phyloP scores from a whole-genome alignment of 148 eudicot species.

The Amaranthus palmeri region DNA sequence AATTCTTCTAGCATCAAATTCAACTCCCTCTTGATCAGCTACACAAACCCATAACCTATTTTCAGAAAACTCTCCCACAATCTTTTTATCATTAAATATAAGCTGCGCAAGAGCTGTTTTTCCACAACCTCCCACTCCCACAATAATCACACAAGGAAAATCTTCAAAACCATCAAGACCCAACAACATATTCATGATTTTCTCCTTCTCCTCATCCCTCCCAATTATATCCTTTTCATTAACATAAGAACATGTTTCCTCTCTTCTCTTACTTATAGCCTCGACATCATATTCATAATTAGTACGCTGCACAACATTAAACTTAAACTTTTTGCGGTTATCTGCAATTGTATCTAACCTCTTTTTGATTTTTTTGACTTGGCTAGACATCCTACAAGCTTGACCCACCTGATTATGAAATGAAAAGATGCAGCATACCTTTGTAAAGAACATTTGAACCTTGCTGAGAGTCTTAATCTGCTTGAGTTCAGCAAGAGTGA shows the following conservation, averaged over 20 bases:
- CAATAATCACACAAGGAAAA: background rate
- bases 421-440: constrained; percentile 10
- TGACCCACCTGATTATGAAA: background rate
- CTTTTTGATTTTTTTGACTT: background rate
- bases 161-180: background rate
- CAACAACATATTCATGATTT: background rate
- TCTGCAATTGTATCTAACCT: background rate
- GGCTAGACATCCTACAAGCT: background rate
- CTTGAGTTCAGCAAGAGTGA: too few species aligned
- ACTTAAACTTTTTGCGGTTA: background rate
- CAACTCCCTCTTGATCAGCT: background rate
- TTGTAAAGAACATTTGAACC: background rate
- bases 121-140: background rate
- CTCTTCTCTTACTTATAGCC: background rate
- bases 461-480: background rate
- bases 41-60: constrained; percentile 1
- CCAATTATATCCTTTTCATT: background rate
- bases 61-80: background rate
- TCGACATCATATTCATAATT: too few species aligned
- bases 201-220: background rate
- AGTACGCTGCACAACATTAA: too few species aligned
- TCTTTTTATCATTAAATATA: background rate
- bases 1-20: background rate
- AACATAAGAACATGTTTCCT: background rate
- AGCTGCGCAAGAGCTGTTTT: background rate